A percentile compares a stretch with the other conserved stretches of the same genome.
phyloP scores from a whole-genome alignment of 2,329 filamentous ascomycete genomes.

The Penicillium sp. region DNA sequence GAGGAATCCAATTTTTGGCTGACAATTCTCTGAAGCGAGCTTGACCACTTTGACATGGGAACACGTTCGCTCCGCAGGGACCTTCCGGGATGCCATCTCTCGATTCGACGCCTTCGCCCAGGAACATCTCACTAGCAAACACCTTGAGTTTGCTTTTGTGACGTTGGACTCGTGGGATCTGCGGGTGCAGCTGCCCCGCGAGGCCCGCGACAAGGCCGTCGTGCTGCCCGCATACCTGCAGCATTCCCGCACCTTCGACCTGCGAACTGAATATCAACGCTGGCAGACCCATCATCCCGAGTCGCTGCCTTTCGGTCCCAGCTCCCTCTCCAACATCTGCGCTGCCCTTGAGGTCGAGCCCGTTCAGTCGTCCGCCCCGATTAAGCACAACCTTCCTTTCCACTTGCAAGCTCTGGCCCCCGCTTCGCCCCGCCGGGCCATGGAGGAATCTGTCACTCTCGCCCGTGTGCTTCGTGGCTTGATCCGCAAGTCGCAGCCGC shows the following conservation, averaged over 20 bases:
- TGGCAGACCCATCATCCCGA: constrained; percentile 99
- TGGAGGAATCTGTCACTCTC: constrained; percentile 95
- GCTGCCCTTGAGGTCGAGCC: constrained; percentile 97
- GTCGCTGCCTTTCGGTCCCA: constrained; percentile 92
- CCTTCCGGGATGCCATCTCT: constrained; percentile 94
- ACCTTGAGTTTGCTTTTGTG: constrained; percentile 96
- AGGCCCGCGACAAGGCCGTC: constrained; percentile 96
- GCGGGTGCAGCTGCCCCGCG: constrained; percentile 92
- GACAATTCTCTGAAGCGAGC: constrained; percentile 63
- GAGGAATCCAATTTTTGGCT: constrained; percentile 24
- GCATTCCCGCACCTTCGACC: constrained; percentile 94
- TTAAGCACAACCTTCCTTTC: constrained; percentile 98
- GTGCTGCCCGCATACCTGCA: constrained; percentile 95
- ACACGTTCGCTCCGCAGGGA: constrained; percentile 94
- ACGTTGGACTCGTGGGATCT: constrained; percentile 98
- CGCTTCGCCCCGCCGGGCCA: constrained; percentile 89
- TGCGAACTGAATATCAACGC: constrained; percentile 94
- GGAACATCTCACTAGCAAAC: constrained; percentile 85
- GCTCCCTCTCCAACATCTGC: constrained; percentile 94
- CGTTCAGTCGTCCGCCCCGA: constrained; percentile 93
- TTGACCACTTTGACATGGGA: constrained; percentile 98
- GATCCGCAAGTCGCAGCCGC: constrained; percentile 92
- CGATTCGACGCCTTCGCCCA: constrained; percentile 91
- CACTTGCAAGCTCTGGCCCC: constrained; percentile 94
- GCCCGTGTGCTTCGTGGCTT: constrained; percentile 87